A percentile compares a stretch with the other conserved stretches of the same genome.
phyloP scores from a whole-genome alignment of 768 basidiomycete species.

The Mycena belliarum region DNA sequence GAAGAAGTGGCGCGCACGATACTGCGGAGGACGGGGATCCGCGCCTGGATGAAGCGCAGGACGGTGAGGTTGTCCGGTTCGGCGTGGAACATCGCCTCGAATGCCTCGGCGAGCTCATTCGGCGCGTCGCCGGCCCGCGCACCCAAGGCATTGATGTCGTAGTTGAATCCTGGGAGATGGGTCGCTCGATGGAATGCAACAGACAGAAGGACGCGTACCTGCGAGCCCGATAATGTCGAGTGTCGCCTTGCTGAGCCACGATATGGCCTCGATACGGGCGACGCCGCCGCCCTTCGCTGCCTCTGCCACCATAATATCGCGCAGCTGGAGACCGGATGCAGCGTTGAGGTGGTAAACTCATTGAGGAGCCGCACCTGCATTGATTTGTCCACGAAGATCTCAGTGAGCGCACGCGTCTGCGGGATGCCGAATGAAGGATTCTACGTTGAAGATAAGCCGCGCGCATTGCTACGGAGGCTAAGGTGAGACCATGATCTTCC shows the following conservation, averaged over 20 bases:
- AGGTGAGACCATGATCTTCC: slow-evolving; percentile 26
- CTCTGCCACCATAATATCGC: slow-evolving; percentile 33
- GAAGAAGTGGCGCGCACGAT: slow-evolving; percentile 28
- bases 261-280: slow-evolving; percentile 43
- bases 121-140: slow-evolving; percentile 17
- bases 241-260: slow-evolving; percentile 54
- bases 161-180: slow-evolving; percentile 15
- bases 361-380: slow-evolving; percentile 25
- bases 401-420: slow-evolving; percentile 43
- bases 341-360: neutral
- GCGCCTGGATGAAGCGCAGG: slow-evolving; percentile 25
- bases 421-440: slow-evolving; percentile 50
- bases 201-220: slow-evolving; percentile 35
- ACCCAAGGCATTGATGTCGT: slow-evolving; percentile 17
- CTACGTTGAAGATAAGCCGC: slow-evolving; percentile 22
- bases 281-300: slow-evolving; percentile 19
- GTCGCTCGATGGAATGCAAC: neutral
- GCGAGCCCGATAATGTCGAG: slow-evolving; percentile 61
- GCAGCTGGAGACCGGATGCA: slow-evolving; percentile 27
- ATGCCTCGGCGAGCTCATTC: slow-evolving; percentile 45
- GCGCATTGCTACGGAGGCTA: no score
- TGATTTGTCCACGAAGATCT: slow-evolving; percentile 42
- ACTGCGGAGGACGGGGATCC: slow-evolving; percentile 31
- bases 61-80: slow-evolving; percentile 33
- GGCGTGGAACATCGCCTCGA: slow-evolving; percentile 40